Evolutionary conservation across 768 basidiomycete species (phyloP), one percentile per base, ranked within the genome.

Genomic region (Gymnopilus dilepis): DNA sequence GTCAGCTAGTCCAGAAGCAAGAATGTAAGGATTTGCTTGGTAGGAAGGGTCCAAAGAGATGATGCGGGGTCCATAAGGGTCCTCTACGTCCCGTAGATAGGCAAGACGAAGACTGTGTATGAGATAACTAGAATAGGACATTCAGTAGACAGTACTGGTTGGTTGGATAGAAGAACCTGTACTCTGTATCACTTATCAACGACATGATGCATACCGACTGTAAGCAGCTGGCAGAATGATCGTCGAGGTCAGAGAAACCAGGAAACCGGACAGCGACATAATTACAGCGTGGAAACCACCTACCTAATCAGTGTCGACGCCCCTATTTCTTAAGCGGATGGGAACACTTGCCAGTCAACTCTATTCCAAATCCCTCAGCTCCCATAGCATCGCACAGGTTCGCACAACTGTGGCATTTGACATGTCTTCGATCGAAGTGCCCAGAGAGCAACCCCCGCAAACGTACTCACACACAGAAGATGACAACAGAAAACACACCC

Each of bases 61-160:
- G 69, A 97, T 81, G 30, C 94, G 85, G 0, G 88, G 77, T 13
- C 91, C 91, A 69, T 95, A 93, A 0, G 90, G 88, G 69, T 97
- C 95, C 59, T 94, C 91, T 40, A 94, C 87, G 66, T 90, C 86
- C 62, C 94, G 90, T n/a, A 98, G 81, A 71, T 95, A 95, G 12
- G 90, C 86, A 26, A 98, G 79, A 5, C 95, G 89, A 5, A 97
- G 80, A 65, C 84, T 86, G 72, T 97, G 96, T 7, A 96, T 91
- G 37, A 97, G 80, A 71, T 88, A 85, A 63, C 84, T 86, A 61
- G 9, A 55, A 19, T 63, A 62, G 19, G 41, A 38, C 45, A 56
- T 52, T 48, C 19, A 51, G 50, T 40, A 38, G 58, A n/a, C n/a
- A 13, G 43, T 3, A 53, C 24, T 47, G 57, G 26, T 40, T 19